phyloP scores from a whole-genome alignment of 257 asterid species.

The Echium plantagineum region DNA sequence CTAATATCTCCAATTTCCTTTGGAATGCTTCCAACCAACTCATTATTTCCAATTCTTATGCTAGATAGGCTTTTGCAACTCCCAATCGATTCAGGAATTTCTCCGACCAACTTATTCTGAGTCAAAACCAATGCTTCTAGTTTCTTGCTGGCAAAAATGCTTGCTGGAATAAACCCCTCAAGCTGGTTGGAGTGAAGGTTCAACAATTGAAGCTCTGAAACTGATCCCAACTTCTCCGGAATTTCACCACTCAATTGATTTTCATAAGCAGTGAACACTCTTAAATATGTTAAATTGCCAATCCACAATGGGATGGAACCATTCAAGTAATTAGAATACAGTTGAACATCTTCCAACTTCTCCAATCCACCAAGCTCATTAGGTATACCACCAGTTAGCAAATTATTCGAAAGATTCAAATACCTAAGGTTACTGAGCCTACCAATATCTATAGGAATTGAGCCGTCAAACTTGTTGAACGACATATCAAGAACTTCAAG shows the following conservation, averaged over 20 bases:
- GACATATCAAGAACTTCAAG: slow-evolving; percentile 93
- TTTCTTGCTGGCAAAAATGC: slow-evolving; percentile 62
- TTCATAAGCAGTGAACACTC: slow-evolving; percentile 76
- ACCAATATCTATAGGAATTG: slow-evolving; percentile 56
- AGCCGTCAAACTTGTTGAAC: slow-evolving; percentile 49
- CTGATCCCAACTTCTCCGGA: slow-evolving; percentile 54
- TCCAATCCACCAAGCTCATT: slow-evolving; percentile 47
- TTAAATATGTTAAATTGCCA: slow-evolving; percentile 47
- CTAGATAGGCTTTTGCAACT: slow-evolving; percentile 63
- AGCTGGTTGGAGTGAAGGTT: slow-evolving; percentile 79
- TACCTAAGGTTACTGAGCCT: slow-evolving; percentile 43
- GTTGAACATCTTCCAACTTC: slow-evolving; percentile 53
- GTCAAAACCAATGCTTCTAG: slow-evolving; percentile 66
- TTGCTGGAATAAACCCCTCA: slow-evolving; percentile 70
- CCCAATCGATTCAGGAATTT: slow-evolving; percentile 58
- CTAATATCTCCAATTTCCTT: slow-evolving; percentile 62
- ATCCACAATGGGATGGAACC: slow-evolving; percentile 82
- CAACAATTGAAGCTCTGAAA: slow-evolving; percentile 43
- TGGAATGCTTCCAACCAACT: slow-evolving; percentile 60
- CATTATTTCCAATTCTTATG: slow-evolving; percentile 73
- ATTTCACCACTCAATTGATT: slow-evolving; percentile 60
- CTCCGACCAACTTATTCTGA: slow-evolving; percentile 58
- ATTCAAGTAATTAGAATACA: slow-evolving; percentile 52
- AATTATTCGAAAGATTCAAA: slow-evolving; percentile 58
- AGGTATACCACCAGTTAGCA: slow-evolving; percentile 49